Conservation (phyloP, 768 basidiomycete species). For the Clavulina sp. region DNA sequence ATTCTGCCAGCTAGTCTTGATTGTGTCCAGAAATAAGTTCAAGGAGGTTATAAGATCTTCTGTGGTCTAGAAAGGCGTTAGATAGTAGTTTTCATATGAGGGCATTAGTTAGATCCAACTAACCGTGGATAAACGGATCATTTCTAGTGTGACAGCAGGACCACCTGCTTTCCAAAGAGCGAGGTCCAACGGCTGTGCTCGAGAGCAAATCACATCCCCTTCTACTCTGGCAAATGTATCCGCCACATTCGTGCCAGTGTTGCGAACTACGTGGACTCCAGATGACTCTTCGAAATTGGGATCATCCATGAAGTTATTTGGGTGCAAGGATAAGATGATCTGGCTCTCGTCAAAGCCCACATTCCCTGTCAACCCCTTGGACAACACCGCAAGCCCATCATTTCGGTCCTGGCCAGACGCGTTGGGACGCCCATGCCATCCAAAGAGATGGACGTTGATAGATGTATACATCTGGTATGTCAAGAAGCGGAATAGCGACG, state of each 20-base stretch:
- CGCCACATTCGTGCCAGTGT: background rate
- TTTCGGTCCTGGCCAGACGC: conserved; percentile 19
- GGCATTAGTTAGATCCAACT: no score
- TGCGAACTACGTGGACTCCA: background rate
- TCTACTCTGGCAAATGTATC: conserved; percentile 5
- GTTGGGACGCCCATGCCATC: background rate
- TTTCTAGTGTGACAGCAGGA: conserved; percentile 46
- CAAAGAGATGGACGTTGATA: conserved; percentile 54
- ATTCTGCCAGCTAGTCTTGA: conserved; percentile 79
- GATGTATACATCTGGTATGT: conserved; percentile 78
- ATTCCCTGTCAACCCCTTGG: conserved; percentile 31
- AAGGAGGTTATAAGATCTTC: conserved; percentile 63
- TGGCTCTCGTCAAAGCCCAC: conserved; percentile 11
- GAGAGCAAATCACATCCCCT: conserved; percentile 45
- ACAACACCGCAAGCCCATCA: conserved; percentile 22
- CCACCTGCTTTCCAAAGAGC: conserved; percentile 76
- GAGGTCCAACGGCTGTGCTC: conserved; percentile 46
- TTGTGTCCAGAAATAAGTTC: conserved; percentile 52
- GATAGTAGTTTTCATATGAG: background rate
- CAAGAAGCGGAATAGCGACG: conserved; percentile 45
- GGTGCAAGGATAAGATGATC: conserved; percentile 12
- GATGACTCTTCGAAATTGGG: background rate
- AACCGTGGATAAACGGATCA: conserved; percentile 65
- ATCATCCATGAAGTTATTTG: conserved; percentile 5
- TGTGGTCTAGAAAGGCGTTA: conserved; percentile 16